Conservation (phyloP, 371 early-diverging fungal species). For the Capillidium heterosporum region DNA sequence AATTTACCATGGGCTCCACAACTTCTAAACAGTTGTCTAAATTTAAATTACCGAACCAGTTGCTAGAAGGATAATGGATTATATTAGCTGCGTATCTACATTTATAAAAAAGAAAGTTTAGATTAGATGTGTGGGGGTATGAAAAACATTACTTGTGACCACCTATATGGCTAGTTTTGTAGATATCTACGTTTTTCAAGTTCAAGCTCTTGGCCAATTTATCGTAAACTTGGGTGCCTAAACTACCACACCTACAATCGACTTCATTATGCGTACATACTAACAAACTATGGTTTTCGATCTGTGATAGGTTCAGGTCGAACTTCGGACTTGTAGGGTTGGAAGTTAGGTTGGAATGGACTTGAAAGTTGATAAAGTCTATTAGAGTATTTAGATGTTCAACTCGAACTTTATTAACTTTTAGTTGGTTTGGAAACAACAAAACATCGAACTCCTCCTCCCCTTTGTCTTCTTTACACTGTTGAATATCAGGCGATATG, state of each 20-base stretch:
- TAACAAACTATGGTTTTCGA: not conserved
- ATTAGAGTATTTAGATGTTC: not conserved
- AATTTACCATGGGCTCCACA: too few species aligned
- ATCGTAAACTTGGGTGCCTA: not conserved
- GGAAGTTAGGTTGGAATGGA: not conserved
- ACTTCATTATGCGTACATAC: constrained; percentile 7
- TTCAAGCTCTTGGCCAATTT: not conserved
- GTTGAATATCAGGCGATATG: not conserved
- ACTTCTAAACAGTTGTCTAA: too few species aligned
- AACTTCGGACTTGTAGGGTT: not conserved
- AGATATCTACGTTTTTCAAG: not conserved
- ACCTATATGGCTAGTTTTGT: constrained; percentile 3
- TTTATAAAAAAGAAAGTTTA: not conserved
- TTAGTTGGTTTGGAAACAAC: not conserved
- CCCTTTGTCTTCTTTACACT: not conserved
- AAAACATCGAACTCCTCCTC: not conserved
- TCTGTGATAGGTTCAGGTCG: not conserved
- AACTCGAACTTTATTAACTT: not conserved
- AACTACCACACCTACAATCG: constrained; percentile 1
- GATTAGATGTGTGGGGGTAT: too few species aligned
- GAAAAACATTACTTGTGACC: constrained; percentile 4
- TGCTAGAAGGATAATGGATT: too few species aligned
- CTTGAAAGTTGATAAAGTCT: not conserved
- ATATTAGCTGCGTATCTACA: too few species aligned
- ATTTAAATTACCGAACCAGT: too few species aligned